Evolutionary conservation across 441 rosid species (phyloP).

Genomic region (Euphorbia neoarborescens): DNA sequence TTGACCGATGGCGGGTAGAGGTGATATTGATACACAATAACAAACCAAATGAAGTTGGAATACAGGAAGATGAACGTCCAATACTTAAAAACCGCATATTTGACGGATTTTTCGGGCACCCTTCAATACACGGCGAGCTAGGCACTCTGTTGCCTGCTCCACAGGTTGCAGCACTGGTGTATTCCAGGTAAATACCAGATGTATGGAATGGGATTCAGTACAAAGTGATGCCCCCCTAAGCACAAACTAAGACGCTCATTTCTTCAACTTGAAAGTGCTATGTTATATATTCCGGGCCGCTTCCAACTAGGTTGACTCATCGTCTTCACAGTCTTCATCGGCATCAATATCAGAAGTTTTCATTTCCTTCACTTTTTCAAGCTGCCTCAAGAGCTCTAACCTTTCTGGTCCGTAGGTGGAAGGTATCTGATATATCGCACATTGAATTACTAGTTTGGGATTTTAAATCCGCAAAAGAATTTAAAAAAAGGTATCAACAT

Average conservation of each 20-base stretch:
- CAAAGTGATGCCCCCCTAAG: conserved; percentile 22
- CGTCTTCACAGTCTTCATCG: conserved; percentile 42
- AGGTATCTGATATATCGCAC: conserved; percentile 56
- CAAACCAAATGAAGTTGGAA: conserved; percentile 37
- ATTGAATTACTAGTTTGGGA: conserved; percentile 11
- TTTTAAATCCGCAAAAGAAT: conserved; percentile 1
- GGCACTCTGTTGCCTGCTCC: conserved; percentile 50
- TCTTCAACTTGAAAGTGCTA: conserved; percentile 9
- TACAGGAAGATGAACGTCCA: conserved; percentile 37
- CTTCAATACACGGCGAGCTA: conserved; percentile 52
- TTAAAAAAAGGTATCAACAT: conserved; percentile 12
- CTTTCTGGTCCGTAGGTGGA: conserved; percentile 94
- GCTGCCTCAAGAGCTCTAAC: conserved; percentile 82
- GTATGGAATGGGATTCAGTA: conserved; percentile 63
- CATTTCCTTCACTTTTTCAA: conserved; percentile 76
- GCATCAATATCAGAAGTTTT: conserved; percentile 48
- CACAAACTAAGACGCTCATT: not conserved
- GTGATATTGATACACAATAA: conserved; percentile 48
- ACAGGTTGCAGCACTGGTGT: conserved; percentile 84
- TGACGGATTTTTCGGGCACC: conserved; percentile 61
- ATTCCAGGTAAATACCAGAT: conserved; percentile 67
- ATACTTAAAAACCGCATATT: conserved; percentile 57
- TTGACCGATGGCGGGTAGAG: conserved; percentile 62
- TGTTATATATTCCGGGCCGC: conserved; percentile 16
- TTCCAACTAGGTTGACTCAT: conserved; percentile 36